Base-by-base conservation (phyloP, 1,139 yeast species). In the Yamadazyma aaseri region DNA sequence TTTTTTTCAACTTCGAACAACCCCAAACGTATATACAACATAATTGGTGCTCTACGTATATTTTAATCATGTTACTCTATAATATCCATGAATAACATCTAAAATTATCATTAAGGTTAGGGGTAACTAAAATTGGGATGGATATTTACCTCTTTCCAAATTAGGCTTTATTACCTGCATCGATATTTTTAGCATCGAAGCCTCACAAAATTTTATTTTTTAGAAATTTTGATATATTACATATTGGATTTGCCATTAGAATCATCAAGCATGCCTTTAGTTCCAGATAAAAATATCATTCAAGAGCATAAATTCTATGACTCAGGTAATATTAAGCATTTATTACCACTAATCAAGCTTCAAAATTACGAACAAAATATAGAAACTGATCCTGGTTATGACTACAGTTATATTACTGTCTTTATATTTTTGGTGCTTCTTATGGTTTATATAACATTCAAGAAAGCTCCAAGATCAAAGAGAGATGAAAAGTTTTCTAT, bases 251-350 rank as follows among this genome's bases (percentile, higher is more conserved):
- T 18, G 21, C 21, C 21, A 18, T 7, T 18, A 18, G 9, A 18
- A 18, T 18, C 10, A 22, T 22, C 25, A 22, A 25, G 13, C 17
- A 29, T 29, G 32, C 16, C 13, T 4, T 13, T 18, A 5, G 34
- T 37, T 20, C 41, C 45, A 11, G 49, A 44, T 32, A 35, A 31
- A 31, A 25, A 17, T 7, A 23, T 44, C 3, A 17, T 46, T 25
- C 42, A 39, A 31, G 50, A 46, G 32, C 50, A 46, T 32, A 44
- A 38, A 15, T 46, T 46, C 30, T 46, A 46, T 32, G 50, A 46
- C 20, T 18, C 40, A 1, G 50, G 50, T 14, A 45, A 45, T 21
- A 30, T 46, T 6, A 46, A 44, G 29, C 42, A 41, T 23, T 30
- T 46, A 12, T 28, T 46, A 15, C 47, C 47, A 3, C 26, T 42